Conservation (phyloP, 1,139 yeast species). For the Pneumocystis carinii region DNA sequence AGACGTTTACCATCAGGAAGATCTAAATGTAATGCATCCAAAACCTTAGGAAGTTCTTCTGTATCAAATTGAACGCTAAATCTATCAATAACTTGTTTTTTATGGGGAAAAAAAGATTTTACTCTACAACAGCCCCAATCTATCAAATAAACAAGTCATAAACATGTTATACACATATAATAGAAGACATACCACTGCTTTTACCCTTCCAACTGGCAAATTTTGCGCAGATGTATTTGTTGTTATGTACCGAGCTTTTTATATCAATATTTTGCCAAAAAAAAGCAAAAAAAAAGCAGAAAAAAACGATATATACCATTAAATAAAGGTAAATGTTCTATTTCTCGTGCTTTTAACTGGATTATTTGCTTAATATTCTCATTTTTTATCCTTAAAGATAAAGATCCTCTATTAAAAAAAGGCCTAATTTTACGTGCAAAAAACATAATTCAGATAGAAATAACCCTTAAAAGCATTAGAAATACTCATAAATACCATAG, state of each 20-base stretch:
- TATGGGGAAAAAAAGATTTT: not conserved
- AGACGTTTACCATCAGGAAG: conserved; percentile 48
- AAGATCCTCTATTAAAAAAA: not conserved
- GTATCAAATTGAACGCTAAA: conserved; percentile 11
- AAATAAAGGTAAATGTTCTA: not conserved
- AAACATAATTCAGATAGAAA: not conserved
- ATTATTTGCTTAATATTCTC: not conserved
- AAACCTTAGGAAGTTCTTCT: conserved; percentile 31
- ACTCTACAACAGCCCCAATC: not conserved
- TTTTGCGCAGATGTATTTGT: not conserved
- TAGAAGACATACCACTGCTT: not conserved
- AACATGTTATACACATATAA: not conserved
- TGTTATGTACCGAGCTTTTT: not conserved
- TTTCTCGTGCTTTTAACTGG: not conserved
- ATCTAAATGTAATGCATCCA: conserved; percentile 86
- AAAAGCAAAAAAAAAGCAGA: not conserved
- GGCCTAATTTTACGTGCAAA: not conserved
- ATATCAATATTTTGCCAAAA: not conserved
- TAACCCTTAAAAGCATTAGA: not conserved
- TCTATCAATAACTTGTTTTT: not conserved
- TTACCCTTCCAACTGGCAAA: not conserved
- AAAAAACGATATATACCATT: not conserved
- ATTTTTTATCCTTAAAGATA: not conserved
- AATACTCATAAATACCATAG: not conserved
- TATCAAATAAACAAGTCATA: not conserved